Conservation (phyloP, 2,329 filamentous ascomycete genomes). For the Hypocreales sp. region DNA sequence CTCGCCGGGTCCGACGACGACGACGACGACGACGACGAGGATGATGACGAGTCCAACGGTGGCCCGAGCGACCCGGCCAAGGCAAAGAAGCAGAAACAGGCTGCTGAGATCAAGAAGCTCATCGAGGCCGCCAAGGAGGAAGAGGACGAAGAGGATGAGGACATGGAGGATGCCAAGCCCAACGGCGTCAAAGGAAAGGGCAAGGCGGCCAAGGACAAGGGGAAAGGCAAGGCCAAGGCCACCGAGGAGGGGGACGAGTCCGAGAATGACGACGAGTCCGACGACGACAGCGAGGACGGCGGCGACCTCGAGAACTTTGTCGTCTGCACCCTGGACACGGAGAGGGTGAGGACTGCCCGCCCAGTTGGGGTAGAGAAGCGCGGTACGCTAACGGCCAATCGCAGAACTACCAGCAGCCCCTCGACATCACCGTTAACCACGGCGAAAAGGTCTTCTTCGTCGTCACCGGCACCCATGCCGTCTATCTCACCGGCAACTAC, state of each 20-base stretch:
- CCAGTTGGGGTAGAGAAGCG: not conserved
- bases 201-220: conserved; percentile 29
- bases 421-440: conserved; percentile 84
- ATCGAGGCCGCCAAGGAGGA: conserved; percentile 48
- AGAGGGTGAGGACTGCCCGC: conserved; percentile 48
- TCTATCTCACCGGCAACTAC: conserved; percentile 95
- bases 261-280: conserved; percentile 41
- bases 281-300: conserved; percentile 46
- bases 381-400: conserved; percentile 11
- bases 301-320: conserved; percentile 76
- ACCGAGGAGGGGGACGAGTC: conserved; percentile 43
- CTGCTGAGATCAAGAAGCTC: conserved; percentile 63
- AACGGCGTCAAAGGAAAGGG: conserved; percentile 42
- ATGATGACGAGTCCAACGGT: conserved; percentile 58
- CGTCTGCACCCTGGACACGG: conserved; percentile 87
- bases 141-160: conserved; percentile 48
- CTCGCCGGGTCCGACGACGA: conserved; percentile 36
- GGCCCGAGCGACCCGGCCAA: conserved; percentile 85
- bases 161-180: conserved; percentile 55
- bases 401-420: conserved; percentile 85
- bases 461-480: conserved; percentile 74
- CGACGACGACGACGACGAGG: conserved; percentile 38
- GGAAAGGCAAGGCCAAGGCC: conserved; percentile 56
- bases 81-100: conserved; percentile 72
- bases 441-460: conserved; percentile 86